Base-by-base conservation (phyloP, 805 yeast genomes). In the Cyberlindnera xishuangbannaensis region DNA sequence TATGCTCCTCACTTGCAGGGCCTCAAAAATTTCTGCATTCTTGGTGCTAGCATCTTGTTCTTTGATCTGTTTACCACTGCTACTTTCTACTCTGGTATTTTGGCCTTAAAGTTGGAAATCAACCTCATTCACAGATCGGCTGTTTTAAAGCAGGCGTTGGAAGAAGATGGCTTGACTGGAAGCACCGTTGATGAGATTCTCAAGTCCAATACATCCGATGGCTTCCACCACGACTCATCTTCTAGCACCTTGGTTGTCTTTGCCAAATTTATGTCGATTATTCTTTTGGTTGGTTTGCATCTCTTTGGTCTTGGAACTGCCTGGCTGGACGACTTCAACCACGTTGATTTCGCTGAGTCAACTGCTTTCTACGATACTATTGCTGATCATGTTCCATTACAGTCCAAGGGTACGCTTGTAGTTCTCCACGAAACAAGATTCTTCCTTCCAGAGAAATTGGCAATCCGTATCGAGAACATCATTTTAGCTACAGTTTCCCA, bases 101-200 rank as follows among this genome's bases (percentile, higher is more conserved):
- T 90, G 45, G 78, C 95, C 3, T 69, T 90, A 57, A 90, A 90
- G 61, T 77, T 90, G 28, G 96, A 92, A 59, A 85, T 90, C 56
- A 77, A 76, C 55, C 69, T 83, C 40, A 92, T 92, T 36, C 85
- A 88, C 59, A 76, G 85, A 44, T 82, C 86, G 29, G 77, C 84
- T 39, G 74, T 76, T 35, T 72, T 87, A 53, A 78, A 81, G 53
- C 77, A 75, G 42, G 86, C 84, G 18, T 67, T 90, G 43, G 92
- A 88, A 63, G 98, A 90, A 56, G 98, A 90, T 52, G 97, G 98
- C 17, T 73, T 90, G 21, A 71, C 83, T 27, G 74, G 76, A 25
- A 57, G 65, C 29, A 82, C 83, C 21, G 96, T 96, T 9, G 77
- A 74, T 43, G 69, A 76, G 24, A 88, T 87, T 22, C 76, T 44